These are phyloP conservation scores for Clarireedia monteithiana DNA, from an alignment of 2,329 filamentous ascomycete genomes.

Conservation along the genomic window DNA sequence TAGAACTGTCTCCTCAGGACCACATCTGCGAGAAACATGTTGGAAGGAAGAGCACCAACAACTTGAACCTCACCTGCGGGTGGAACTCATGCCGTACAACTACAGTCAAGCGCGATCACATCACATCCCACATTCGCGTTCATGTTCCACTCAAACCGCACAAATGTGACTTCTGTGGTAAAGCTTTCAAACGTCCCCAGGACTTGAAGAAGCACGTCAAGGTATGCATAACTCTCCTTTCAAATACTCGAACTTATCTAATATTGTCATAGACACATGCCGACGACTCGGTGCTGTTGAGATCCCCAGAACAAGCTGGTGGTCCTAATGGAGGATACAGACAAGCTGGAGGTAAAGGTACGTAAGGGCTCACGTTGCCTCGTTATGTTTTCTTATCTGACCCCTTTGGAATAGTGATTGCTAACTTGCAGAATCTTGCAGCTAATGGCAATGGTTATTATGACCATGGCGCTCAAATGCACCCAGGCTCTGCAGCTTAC, in stretches of 20 bases:
- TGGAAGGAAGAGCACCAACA: conserved; percentile 98
- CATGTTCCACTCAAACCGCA: conserved; percentile 99
- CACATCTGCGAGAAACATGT: conserved; percentile 98
- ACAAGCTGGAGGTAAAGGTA: conserved; percentile 34
- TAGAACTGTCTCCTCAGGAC: conserved; percentile 49
- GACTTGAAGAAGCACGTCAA: conserved; percentile 99
- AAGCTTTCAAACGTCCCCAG: conserved; percentile 98
- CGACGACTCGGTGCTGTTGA: conserved; percentile 73
- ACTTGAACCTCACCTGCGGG: conserved; percentile 92
- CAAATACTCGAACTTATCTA: neutral
- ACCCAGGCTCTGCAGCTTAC: conserved; percentile 43
- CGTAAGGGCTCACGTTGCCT: conserved; percentile 21
- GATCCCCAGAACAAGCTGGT: conserved; percentile 27
- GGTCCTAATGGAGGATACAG: conserved; percentile 40
- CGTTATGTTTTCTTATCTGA: conserved; percentile 23
- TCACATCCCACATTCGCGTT: conserved; percentile 96
- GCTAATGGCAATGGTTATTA: conserved; percentile 41
- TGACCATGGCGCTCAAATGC: conserved; percentile 55
- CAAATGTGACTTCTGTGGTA: conserved; percentile 97
- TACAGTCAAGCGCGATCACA: conserved; percentile 97
- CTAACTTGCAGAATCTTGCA: conserved; percentile 29
- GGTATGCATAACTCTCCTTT: conserved; percentile 32
- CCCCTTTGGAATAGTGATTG: conserved; percentile 22
- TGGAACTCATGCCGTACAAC: conserved; percentile 96
- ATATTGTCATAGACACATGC: conserved; percentile 62